Conservation (phyloP, 73 alveolate species). For the Paraurostyla sp. region DNA sequence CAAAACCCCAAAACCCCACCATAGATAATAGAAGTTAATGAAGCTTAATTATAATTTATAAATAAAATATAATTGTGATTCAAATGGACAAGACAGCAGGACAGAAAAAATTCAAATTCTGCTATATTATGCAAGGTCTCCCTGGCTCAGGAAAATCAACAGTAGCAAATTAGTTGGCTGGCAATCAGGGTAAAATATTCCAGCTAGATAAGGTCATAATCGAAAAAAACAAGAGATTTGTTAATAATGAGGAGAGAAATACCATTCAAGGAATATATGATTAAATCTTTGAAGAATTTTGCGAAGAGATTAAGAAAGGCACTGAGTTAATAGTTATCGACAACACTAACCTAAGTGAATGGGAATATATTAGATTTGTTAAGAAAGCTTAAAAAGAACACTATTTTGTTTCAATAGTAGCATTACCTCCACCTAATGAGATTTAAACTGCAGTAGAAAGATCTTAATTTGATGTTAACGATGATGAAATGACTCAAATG, state of each 20-base stretch:
- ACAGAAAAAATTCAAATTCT: constrained; percentile 63
- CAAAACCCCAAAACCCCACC: too few relatives aligned
- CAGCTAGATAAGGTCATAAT: constrained; percentile 9
- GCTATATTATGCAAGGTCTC: constrained; percentile 61
- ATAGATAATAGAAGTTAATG: too few relatives aligned
- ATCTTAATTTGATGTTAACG: constrained; percentile 26
- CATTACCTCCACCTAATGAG: constrained; percentile 29
- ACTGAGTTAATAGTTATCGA: constrained; percentile 57
- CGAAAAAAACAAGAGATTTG: neutral
- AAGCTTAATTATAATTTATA: too few relatives aligned
- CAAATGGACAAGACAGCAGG: too few relatives aligned
- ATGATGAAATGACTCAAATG: constrained; percentile 46
- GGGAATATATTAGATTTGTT: constrained; percentile 56
- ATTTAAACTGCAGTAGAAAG: constrained; percentile 45
- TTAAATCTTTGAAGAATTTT: constrained; percentile 16
- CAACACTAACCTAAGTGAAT: constrained; percentile 58
- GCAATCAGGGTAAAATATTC: constrained; percentile 31
- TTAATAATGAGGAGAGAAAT: neutral
- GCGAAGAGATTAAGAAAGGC: constrained; percentile 29
- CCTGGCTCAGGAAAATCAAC: constrained; percentile 76
- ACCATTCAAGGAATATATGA: constrained; percentile 4
- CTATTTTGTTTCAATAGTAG: constrained; percentile 32
- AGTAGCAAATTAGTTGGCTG: constrained; percentile 53
- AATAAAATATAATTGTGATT: too few relatives aligned
- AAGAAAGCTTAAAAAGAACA: constrained; percentile 43